Base-by-base conservation (phyloP, 2,329 filamentous ascomycete genomes). In the Phialophora macrospora region DNA sequence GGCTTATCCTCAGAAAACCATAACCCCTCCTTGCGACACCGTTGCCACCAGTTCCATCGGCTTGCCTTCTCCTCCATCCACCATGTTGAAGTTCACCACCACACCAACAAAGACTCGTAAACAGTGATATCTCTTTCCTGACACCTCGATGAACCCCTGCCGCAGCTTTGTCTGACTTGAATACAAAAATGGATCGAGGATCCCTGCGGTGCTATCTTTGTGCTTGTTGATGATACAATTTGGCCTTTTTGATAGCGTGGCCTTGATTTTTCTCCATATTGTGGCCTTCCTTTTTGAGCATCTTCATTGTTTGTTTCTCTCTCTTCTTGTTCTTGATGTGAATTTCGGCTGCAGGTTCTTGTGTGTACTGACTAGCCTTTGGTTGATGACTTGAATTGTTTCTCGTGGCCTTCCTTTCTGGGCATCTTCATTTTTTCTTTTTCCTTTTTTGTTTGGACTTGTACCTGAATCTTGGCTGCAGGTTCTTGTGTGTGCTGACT, bases 231-330 rank as follows among this genome's bases (percentile, higher is more conserved):
- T 24, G 28, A 17, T 55, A 24, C 48, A 51, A 12, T 55, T 55
- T 34, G 52, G 17, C 52, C 52, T 55, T 55, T 55, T 55, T 55
- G 52, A 30, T 32, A 51, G 48, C 20, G 14, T 55, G 52, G 24
- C 28, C 32, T 54, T 54, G 24, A 56, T 64, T 52, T 52, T 46
- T 52, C 32, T 46, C 44, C n/a, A 48, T 57, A 3, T 57, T 17
- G 22, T 41, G 20, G n/a, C 24, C 28, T 55, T 55, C 28, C 14
- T 55, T 55, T 20, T 11, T 32, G 24, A 28, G 28, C 48, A n/a
- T 44, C 38, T 44, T 44, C 17, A 3, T n/a, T 44, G n/a, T 44
- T 5, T n/a, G n/a, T n/a, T n/a, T n/a, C n/a, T 8, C n/a, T 44
- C 20, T 17, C 7, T 44, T 44, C 2, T 51, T 51, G n/a, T 6